Evolutionary conservation across 495 filamentous ascomycete genomes (phyloP), one percentile per base, ranked within the genome.

Genomic region (Talaromyces liani): DNA sequence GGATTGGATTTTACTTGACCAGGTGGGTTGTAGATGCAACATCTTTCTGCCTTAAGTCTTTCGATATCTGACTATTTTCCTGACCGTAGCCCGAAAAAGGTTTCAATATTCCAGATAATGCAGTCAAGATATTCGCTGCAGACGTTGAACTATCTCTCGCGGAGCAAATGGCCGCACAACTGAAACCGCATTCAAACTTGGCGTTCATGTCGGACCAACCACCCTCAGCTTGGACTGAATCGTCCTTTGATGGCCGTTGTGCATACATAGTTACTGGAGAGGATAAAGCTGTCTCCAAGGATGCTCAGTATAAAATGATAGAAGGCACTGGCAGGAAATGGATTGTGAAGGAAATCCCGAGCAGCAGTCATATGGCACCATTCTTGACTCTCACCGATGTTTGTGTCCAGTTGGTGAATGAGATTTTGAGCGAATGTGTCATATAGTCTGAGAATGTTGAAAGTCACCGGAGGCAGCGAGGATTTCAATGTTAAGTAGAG

Each of bases 161-260:
- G 1, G 29, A 63, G 10, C 45, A 51, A 8, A 36, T 70, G 5
- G 58, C 34, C 1, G n/a, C 51, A 2, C n/a, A 62, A 5, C 36
- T 75, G 22, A 68, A 67, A n/a, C 70, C 71, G 3, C 70, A 74
- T 64, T 65, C 73, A 0, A 65, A 62, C 0, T 56, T 68, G 18
- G 64, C 74, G 0, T 75, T 74, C 63, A 67, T 25, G 1, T 70
- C 71, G 3, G 61, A 67, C 0, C 68, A 73, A 57, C 71, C 71
- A 1, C 59, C 64, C 60, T 68, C 70, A 10, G 71, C 67, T 9
- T 72, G 71, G 70, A 64, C 65, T 14, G 71, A 73, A 25, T 54
- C 63, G 27, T 51, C 47, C 3, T 69, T 60, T 34, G 20, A 47
- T 4, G 65, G 65, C 1, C 64, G 67, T 1, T 60, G 67, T 39